Base-by-base conservation (phyloP, 202 grass and related monocot species). In the Thinopyrum obtusiflorum region DNA sequence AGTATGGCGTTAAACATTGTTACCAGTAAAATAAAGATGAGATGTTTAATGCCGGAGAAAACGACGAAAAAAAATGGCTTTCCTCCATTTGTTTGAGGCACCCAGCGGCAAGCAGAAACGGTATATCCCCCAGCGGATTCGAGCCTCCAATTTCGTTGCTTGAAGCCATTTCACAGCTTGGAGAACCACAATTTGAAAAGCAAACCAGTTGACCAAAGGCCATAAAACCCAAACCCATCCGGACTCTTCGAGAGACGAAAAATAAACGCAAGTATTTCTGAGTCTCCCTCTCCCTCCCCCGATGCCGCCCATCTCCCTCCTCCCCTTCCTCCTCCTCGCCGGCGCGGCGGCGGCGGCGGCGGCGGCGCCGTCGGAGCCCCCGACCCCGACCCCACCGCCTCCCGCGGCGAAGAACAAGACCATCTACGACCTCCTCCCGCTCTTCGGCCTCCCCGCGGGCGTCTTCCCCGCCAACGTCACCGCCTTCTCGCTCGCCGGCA, bases 401-500 rank as follows among this genome's bases (percentile, higher is more conserved):
- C 73, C 68, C 0, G 3, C 64, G 9, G 63, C 74, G 18, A 81
- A 70, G 44, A 92, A 88, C 78, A 17, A 27, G 13, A 92, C 91
- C 55, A 83, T 98, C 79, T 91, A 91, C 84, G 93, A 98, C 17
- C 64, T 98, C 78, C 91, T 98, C 39, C 89, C 93, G 8, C 59
- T 79, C 35, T 95, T 86, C 79, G 95, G 91, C 37, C 89, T 98
- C 17, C 95, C 95, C 0, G 65, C 84, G 21, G 95, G 95, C 42
- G 33, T 98, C 69, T 94, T 98, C 82, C 95, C 95, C 7, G 76
- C 90, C 79, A 89, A 53, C 20, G 95, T 98, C 51, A 91, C 91
- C 17, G 78, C 87, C 82, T 98, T 93, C 93, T 89, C 91, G 11
- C 79, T 95, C 60, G 79, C 89, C 13, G 11, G 68, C 17, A 79